Base-by-base conservation (phyloP, 2,329 filamentous ascomycete species). In the Aspergillus transmontanensis region DNA sequence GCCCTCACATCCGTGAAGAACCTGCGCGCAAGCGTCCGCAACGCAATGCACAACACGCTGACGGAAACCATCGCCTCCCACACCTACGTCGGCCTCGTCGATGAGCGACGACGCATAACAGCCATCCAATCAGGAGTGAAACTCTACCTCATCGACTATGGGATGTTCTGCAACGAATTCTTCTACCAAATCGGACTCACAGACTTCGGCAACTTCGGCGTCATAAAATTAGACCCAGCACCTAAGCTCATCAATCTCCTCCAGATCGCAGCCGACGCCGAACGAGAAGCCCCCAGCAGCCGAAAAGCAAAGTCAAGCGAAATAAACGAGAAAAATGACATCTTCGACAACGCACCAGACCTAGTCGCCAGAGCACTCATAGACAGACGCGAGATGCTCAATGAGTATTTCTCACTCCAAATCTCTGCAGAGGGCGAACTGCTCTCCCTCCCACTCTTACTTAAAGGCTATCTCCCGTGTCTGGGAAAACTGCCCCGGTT, bases 181-280 rank as follows among this genome's bases (percentile, higher is more conserved):
- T 96, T 98, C 76, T 99, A 99, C 80, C 95, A 99, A 79, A 81
- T 98, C 23, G 94, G 93, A 0, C 85, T 99, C 41, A 96, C 93
- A 0, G 93, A 99, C 73, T 99, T 99, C 78, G 93, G 91, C 1
- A 99, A 99, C 75, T 97, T 97, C 72, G 95, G 95, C 3, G 78
- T 84, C 26, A 93, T 99, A 63, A 88, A 87, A 12, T 93, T 99
- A 71, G 86, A 88, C 56, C 91, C 93, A 2, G 86, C 93, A 0
- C 84, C 97, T 1, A 83, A 88, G 62, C 80, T 99, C 6, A 80
- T 83, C 5, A 87, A 91, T 61, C 78, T 98, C 6, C 83, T 99
- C 16, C 80, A 81, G 14, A 85, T 96, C 48, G 94, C 89, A 1
- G 92, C 89, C 1, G 86, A 91, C 53, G 81, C 88, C 36, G 92